Percentiles rank a stretch among this genome's conserved stretches.
Conservation (phyloP, 306 rosid genomes). For the Malus sylvestris region DNA sequence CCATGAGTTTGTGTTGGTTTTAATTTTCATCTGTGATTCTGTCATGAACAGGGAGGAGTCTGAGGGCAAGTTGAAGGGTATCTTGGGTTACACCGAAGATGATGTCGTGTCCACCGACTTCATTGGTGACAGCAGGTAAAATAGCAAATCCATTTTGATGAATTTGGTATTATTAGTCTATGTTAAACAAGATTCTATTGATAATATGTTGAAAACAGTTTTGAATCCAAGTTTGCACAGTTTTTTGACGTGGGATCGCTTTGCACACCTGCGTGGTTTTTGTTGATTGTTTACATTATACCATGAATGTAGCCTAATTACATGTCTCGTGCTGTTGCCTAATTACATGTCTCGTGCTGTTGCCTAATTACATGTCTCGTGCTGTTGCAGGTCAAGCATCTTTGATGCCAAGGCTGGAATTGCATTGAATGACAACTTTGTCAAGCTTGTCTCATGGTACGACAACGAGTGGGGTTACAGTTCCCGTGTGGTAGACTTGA, state of each 20-base stretch:
- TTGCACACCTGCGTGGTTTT: not conserved
- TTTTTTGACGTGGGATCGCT: not conserved
- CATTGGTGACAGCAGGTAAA: conserved; percentile 85
- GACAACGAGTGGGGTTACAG: conserved; percentile 97
- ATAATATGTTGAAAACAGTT: no score
- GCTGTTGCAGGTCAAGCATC: conserved; percentile 78
- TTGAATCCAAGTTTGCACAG: not conserved
- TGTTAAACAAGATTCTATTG: not conserved
- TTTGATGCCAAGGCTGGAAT: conserved; percentile 97
- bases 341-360: not conserved
- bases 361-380: not conserved
- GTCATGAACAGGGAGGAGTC: conserved; percentile 60
- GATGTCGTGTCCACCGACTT: conserved; percentile 87
- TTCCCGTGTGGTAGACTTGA: conserved; percentile 88
- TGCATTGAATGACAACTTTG: conserved; percentile 71
- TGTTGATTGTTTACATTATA: not conserved
- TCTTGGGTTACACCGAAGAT: conserved; percentile 84
- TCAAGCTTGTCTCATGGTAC: conserved; percentile 78
- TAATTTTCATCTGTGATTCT: conserved; percentile 8
- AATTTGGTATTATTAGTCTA: not conserved
- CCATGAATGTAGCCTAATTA: not conserved
- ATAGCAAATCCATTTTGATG: not conserved
- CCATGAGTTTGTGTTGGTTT: not conserved
- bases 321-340: conserved; percentile 13
- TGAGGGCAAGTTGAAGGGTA: conserved; percentile 80